A percentile compares a stretch with the other conserved stretches of the same genome.
Evolutionary conservation across 371 early-diverging fungal species (phyloP).

Genomic region (Mortierella sp.): DNA sequence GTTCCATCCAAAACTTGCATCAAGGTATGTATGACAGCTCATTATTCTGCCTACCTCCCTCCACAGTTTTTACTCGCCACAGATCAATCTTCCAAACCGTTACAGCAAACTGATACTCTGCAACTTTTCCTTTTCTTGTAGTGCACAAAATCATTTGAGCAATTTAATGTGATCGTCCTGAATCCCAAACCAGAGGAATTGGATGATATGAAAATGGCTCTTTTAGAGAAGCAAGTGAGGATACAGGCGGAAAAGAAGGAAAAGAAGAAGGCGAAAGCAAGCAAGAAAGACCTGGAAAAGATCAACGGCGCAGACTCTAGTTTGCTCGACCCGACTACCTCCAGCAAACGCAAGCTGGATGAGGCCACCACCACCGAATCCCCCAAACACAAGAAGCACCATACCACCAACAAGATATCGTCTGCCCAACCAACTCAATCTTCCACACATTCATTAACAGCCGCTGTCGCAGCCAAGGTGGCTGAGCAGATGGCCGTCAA

Average conservation of each 20-base stretch:
- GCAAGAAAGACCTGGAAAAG: constrained; percentile 63
- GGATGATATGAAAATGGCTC: constrained; percentile 64
- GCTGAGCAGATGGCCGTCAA: constrained; percentile 67
- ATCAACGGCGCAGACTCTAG: constrained; percentile 32
- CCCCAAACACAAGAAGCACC: constrained; percentile 42
- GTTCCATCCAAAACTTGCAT: constrained; percentile 73
- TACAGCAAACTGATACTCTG: not conserved
- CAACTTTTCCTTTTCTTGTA: constrained; percentile 20
- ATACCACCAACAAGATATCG: constrained; percentile 7
- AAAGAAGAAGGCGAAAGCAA: constrained; percentile 53
- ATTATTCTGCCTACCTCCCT: not conserved
- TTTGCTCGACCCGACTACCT: constrained; percentile 17
- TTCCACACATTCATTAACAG: constrained; percentile 57
- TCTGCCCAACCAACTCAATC: constrained; percentile 9
- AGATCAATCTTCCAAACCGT: not conserved
- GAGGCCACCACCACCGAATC: constrained; percentile 20
- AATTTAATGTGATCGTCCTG: constrained; percentile 77
- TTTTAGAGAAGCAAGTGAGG: constrained; percentile 69
- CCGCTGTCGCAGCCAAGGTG: constrained; percentile 68
- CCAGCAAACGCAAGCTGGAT: constrained; percentile 51
- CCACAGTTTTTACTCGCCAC: not conserved
- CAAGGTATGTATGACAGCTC: constrained; percentile 53
- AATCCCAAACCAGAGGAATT: constrained; percentile 81
- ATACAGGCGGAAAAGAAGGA: constrained; percentile 71
- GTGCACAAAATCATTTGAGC: constrained; percentile 77